Percentiles rank a stretch among this genome's conserved stretches.
Evolutionary conservation across 106 monocot species (phyloP).

Genomic region (Narthecium ossifragum): DNA sequence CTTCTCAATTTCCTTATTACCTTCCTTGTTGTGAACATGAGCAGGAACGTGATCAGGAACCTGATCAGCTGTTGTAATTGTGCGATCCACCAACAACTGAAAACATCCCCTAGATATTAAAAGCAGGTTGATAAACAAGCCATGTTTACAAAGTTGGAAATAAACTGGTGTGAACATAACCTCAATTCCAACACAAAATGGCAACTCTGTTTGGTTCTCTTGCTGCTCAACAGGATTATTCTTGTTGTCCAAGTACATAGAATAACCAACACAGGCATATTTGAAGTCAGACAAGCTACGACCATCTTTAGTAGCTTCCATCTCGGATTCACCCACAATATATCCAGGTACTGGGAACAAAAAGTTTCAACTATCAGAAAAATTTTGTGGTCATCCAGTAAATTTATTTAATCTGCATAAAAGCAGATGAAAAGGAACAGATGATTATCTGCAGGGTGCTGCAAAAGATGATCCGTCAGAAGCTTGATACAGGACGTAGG

Average conservation of each 20-base stretch:
- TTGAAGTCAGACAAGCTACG: conserved; percentile 32
- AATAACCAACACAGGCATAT: conserved; percentile 51
- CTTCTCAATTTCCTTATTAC: conserved; percentile 12
- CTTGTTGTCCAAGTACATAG: conserved; percentile 36
- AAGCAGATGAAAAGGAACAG: conserved; percentile 1
- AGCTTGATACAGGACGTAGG: background rate
- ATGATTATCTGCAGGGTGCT: background rate
- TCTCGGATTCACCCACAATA: conserved; percentile 43
- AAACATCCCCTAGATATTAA: background rate
- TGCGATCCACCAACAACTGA: conserved; percentile 42
- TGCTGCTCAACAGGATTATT: conserved; percentile 20
- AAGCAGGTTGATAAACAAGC: background rate
- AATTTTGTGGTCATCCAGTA: background rate
- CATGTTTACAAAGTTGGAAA: too few species aligned
- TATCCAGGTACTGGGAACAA: conserved; percentile 30
- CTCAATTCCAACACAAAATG: conserved; percentile 54
- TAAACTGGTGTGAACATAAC: conserved; percentile 9
- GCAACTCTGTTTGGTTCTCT: conserved; percentile 36
- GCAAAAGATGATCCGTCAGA: background rate
- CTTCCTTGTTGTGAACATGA: conserved; percentile 35
- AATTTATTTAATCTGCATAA: background rate
- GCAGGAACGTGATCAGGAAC: conserved; percentile 22
- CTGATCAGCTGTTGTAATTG: conserved; percentile 20
- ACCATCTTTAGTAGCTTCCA: conserved; percentile 36
- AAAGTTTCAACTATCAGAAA: background rate